These are phyloP conservation scores for Blastobotrys elegans DNA, from an alignment of 1,139 yeast genomes.

Conservation along the genomic window DNA sequence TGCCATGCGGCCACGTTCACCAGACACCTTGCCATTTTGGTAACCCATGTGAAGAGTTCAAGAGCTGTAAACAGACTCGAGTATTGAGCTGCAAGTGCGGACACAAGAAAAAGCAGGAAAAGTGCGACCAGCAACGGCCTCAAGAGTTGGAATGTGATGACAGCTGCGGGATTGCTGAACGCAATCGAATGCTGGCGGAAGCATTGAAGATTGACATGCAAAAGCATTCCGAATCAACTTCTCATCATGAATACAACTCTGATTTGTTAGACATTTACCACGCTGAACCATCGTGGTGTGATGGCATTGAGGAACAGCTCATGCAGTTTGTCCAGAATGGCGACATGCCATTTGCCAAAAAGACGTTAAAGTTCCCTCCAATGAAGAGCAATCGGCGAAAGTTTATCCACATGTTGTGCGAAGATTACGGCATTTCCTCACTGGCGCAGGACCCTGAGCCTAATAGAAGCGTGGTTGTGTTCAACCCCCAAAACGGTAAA, in stretches of 20 bases:
- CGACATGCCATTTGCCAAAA: constrained; percentile 28
- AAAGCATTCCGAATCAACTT: constrained; percentile 17
- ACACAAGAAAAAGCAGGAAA: constrained; percentile 36
- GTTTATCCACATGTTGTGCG: constrained; percentile 66
- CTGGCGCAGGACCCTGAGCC: constrained; percentile 85
- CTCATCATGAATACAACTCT: constrained; percentile 22
- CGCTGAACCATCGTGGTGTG: constrained; percentile 31
- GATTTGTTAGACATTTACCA: constrained; percentile 28
- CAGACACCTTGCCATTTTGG: constrained; percentile 58
- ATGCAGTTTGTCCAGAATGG: constrained; percentile 43
- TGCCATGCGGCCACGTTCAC: constrained; percentile 69
- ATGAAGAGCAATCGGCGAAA: constrained; percentile 66
- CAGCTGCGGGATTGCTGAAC: constrained; percentile 55
- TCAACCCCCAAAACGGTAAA: constrained; percentile 16
- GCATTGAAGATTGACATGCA: constrained; percentile 47
- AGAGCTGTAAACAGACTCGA: constrained; percentile 50
- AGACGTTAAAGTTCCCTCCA: constrained; percentile 58
- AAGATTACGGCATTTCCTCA: constrained; percentile 51
- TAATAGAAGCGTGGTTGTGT: constrained; percentile 59
- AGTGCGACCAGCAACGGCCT: constrained; percentile 16
- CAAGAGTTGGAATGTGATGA: constrained; percentile 55
- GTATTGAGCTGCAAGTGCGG: constrained; percentile 62
- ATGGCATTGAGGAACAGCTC: constrained; percentile 51
- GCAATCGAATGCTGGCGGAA: constrained; percentile 58
- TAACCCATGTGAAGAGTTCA: constrained; percentile 44